Evolutionary conservation across 2,329 filamentous ascomycete genomes (phyloP).

Genomic region (Aspergillus texensis): DNA sequence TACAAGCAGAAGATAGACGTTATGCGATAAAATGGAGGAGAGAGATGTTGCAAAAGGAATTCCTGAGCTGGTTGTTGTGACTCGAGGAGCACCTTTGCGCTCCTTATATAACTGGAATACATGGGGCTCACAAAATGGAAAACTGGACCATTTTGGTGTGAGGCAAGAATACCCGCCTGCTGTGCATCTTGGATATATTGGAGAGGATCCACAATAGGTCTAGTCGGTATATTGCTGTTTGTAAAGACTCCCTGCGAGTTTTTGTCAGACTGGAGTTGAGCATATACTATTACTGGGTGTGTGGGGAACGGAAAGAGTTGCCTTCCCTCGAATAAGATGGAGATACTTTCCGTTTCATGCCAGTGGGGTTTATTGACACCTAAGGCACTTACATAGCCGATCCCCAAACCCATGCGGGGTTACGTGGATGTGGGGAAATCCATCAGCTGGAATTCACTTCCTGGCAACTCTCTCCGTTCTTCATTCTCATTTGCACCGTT

Average conservation of each 20-base stretch:
- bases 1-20: too few relatives aligned
- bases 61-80: background rate
- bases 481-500: background rate
- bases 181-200: background rate
- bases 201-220: background rate
- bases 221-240: too few relatives aligned
- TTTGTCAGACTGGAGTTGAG: background rate
- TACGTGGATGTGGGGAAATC: background rate
- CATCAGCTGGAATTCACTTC: background rate
- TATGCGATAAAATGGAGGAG: background rate
- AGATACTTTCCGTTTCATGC: conserved; percentile 9
- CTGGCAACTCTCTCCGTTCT: conserved; percentile 25
- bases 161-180: conserved; percentile 3
- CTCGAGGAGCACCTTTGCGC: background rate
- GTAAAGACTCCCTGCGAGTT: background rate
- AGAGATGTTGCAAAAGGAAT: background rate
- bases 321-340: background rate
- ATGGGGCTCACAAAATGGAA: background rate
- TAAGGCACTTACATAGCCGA: background rate
- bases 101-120: background rate
- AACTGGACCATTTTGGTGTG: background rate
- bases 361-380: background rate
- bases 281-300: background rate
- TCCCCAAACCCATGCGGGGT: background rate
- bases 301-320: conserved; percentile 7